These are phyloP conservation scores for Solanum verrucosum DNA, from an alignment of 257 asterid genomes.

Conservation along the genomic window DNA sequence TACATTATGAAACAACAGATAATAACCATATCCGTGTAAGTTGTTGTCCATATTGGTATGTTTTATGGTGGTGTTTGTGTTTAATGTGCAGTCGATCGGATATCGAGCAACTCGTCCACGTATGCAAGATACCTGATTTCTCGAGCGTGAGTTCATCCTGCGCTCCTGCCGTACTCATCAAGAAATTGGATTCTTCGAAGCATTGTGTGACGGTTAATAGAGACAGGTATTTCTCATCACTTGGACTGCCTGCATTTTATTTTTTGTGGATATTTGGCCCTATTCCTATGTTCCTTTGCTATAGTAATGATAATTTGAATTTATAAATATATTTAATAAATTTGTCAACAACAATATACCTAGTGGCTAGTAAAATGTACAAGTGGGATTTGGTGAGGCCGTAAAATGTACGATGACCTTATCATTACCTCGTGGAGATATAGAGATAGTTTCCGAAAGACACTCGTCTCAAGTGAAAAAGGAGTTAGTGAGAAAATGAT, in stretches of 20 bases:
- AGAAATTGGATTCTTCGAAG: background rate
- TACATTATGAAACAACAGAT: too few species aligned
- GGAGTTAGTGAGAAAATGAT: too few species aligned
- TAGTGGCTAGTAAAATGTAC: background rate
- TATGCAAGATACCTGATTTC: background rate
- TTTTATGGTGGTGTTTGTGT: too few species aligned
- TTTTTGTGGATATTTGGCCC: background rate
- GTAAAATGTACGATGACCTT: background rate
- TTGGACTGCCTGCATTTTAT: background rate
- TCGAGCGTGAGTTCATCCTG: background rate
- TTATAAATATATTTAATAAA: too few species aligned
- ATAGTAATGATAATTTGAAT: too few species aligned
- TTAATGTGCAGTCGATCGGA: too few species aligned
- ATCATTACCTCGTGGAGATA: background rate
- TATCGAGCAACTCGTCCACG: background rate
- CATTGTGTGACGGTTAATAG: background rate
- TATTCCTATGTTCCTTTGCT: background rate
- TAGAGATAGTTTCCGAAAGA: too few species aligned
- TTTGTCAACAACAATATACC: background rate
- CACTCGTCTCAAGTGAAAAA: background rate
- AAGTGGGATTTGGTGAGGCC: too few species aligned
- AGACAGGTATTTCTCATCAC: background rate
- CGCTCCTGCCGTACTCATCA: background rate
- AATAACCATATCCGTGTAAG: too few species aligned
- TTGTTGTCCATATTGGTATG: too few species aligned